Conservation (phyloP, 23 red algal species). For the Pyropia haitanensis region DNA sequence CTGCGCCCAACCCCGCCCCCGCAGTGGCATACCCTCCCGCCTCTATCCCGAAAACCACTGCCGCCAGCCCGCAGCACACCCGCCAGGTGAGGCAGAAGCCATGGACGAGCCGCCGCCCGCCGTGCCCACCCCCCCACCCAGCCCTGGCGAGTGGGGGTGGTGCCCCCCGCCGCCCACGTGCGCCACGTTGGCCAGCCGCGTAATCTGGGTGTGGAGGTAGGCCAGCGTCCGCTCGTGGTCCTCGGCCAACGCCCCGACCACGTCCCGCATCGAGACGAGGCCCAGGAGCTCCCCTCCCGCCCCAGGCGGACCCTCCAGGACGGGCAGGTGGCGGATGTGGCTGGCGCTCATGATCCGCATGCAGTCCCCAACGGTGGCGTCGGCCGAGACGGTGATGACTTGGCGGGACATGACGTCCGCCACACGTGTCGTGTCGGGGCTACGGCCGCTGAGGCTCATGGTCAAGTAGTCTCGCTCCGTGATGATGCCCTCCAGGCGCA, state of each 20-base stretch:
- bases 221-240: conserved; percentile 7
- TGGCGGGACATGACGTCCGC: conserved; percentile 14
- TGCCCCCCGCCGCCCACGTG: background rate
- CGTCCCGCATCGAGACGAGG: conserved; percentile 33
- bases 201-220: background rate
- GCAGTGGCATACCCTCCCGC: no score
- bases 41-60: no score
- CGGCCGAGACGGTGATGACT: no score
- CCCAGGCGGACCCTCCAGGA: conserved; percentile 2
- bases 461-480: conserved; percentile 36
- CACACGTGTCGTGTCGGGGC: conserved; percentile 15
- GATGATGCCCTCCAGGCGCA: conserved; percentile 20
- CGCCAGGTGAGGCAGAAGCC: no score
- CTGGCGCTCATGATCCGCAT: conserved; percentile 12
- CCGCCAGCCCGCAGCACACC: no score
- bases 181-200: background rate
- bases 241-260: conserved; percentile 13
- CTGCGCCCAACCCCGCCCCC: no score
- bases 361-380: no score
- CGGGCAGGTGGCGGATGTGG: conserved; percentile 34
- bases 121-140: no score
- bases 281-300: background rate
- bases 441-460: background rate
- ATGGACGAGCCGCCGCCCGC: no score
- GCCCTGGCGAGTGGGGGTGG: no score